Evolutionary conservation across 768 basidiomycete species (phyloP).

Genomic region (Hericium rajendrae): DNA sequence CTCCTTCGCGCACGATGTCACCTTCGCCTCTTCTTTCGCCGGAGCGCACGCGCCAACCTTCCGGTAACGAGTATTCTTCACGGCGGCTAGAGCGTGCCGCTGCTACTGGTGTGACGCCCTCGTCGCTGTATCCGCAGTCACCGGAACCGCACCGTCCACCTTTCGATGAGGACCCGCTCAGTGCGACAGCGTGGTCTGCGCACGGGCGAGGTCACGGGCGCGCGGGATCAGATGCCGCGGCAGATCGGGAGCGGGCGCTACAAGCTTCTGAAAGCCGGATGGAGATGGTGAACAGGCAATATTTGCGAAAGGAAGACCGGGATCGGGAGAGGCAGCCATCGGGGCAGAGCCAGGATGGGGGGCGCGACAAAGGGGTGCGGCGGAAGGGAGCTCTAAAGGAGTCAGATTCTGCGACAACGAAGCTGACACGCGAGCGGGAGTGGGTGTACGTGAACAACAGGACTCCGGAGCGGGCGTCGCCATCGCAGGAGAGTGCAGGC

Average conservation of each 20-base stretch:
- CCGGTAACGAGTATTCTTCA: constrained; percentile 8
- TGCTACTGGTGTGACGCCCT: constrained; percentile 7
- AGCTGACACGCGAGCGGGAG: neutral
- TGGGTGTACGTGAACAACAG: neutral
- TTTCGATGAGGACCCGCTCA: constrained; percentile 7
- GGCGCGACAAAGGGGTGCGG: neutral
- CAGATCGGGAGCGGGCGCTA: constrained; percentile 36
- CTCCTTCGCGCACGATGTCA: constrained; percentile 1
- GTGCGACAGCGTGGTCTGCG: constrained; percentile 18
- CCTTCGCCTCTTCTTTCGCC: constrained; percentile 13
- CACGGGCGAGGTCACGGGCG: constrained; percentile 24
- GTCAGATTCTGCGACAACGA: neutral
- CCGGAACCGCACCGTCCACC: constrained; percentile 15
- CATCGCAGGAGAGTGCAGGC: neutral
- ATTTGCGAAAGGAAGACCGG: constrained; percentile 22
- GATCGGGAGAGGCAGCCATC: constrained; percentile 12
- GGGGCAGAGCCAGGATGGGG: neutral
- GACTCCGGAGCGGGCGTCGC: neutral
- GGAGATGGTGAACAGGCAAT: constrained; percentile 24
- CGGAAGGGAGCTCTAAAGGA: neutral
- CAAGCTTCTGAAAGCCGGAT: constrained; percentile 30
- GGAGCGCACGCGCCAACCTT: constrained; percentile 7
- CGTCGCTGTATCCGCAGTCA: constrained; percentile 8
- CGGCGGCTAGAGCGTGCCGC: neutral
- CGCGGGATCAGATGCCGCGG: constrained; percentile 42